Percentiles rank a stretch among this genome's conserved stretches.
phyloP scores from a whole-genome alignment of 768 basidiomycete species.

The Lentinus brumalis region DNA sequence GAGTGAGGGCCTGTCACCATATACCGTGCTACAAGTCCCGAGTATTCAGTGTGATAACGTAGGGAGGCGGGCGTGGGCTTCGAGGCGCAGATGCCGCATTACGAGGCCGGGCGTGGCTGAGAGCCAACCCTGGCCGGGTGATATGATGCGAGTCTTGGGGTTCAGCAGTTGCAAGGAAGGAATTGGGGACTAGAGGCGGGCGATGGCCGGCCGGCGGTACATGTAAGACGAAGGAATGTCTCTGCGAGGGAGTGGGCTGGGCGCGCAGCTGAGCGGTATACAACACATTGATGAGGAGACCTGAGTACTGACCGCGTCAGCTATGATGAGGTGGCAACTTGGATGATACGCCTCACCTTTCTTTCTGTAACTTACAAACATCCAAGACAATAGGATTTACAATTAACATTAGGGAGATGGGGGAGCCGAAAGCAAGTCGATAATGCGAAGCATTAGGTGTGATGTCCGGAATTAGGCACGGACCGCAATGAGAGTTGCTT shows the following conservation, averaged over 20 bases:
- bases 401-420: slow-evolving; percentile 18
- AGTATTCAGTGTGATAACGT: slow-evolving; percentile 13
- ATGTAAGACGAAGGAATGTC: slow-evolving; percentile 21
- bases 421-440: slow-evolving; percentile 3
- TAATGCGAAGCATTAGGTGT: slow-evolving; percentile 4
- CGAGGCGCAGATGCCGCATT: slow-evolving; percentile 8
- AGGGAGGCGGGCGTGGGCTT: slow-evolving; percentile 1
- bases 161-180: neutral
- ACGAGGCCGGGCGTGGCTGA: slow-evolving; percentile 2
- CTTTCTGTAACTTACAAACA: slow-evolving; percentile 16
- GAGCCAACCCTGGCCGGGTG: slow-evolving; percentile 2
- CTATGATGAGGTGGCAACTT: neutral
- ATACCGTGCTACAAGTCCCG: slow-evolving; percentile 4
- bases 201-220: slow-evolving; percentile 9
- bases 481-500: neutral
- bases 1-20: neutral
- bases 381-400: slow-evolving; percentile 20
- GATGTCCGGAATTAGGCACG: slow-evolving; percentile 8
- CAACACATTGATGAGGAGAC: neutral
- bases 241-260: slow-evolving; percentile 9
- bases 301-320: neutral
- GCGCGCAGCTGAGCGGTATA: slow-evolving; percentile 9
- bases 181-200: neutral
- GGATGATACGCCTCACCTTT: neutral
- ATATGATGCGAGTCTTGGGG: slow-evolving; percentile 1